These are phyloP conservation scores for Lentinus polychrous DNA, from an alignment of 1,284 basidiomycete species.

Conservation along the genomic window DNA sequence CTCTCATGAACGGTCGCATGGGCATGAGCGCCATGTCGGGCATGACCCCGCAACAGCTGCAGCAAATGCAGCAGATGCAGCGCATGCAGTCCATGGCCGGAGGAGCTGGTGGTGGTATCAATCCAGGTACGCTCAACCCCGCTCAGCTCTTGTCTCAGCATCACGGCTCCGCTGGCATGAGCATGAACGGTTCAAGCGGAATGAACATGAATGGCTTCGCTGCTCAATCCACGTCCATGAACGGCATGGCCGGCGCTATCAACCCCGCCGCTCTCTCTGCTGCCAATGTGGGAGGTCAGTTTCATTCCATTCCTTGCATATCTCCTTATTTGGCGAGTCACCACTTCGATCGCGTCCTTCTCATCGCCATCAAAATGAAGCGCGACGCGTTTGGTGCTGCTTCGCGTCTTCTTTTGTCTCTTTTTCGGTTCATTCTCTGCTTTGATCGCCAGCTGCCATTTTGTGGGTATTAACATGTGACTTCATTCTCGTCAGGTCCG, in stretches of 20 bases:
- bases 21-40: neutral
- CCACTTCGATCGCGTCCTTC: neutral
- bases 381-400: no score
- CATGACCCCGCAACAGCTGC: neutral
- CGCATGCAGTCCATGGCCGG: neutral
- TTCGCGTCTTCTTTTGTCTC: neutral
- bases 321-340: neutral
- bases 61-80: conserved; percentile 5
- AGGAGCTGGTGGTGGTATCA: neutral
- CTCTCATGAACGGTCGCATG: conserved; percentile 2
- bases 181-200: conserved; percentile 6
- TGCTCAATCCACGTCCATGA: conserved; percentile 6
- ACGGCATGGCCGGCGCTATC: conserved; percentile 8
- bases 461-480: neutral
- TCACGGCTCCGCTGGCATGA: neutral
- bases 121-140: conserved; percentile 9
- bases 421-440: neutral
- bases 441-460: no score
- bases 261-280: conserved; percentile 10
- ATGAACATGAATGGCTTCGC: conserved; percentile 3
- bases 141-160: conserved; percentile 7
- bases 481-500: neutral
- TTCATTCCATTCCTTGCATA: neutral
- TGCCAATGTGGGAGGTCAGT: conserved; percentile 3
- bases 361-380: no score